These are phyloP conservation scores for Plasmodium ovale DNA, from an alignment of 169 alveolate species.

Conservation along the genomic window DNA sequence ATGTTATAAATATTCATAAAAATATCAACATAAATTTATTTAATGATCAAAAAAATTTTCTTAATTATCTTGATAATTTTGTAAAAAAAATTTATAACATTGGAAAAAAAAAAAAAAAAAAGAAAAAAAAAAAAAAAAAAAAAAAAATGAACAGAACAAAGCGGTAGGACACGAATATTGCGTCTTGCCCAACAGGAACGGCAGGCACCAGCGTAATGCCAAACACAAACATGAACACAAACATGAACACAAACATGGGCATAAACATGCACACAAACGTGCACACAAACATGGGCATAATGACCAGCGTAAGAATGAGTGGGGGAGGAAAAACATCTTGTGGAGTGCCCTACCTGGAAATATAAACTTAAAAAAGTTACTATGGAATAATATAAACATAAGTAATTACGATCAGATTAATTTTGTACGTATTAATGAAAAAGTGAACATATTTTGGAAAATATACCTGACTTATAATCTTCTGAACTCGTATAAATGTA, in stretches of 20 bases:
- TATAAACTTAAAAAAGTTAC: slow-evolving; percentile 33
- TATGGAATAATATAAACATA: slow-evolving; percentile 14
- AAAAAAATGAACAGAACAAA: no score
- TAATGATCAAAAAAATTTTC: neutral
- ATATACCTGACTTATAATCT: slow-evolving; percentile 8
- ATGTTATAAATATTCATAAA: slow-evolving; percentile 3
- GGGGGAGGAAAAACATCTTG: no score
- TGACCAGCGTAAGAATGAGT: no score
- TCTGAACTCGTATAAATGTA: slow-evolving; percentile 5
- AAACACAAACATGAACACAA: no score
- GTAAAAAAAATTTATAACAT: neutral
- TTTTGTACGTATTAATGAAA: slow-evolving; percentile 5
- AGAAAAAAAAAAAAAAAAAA: no score
- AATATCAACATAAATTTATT: no score
- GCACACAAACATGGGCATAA: no score
- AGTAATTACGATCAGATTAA: slow-evolving; percentile 6
- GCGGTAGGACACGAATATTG: no score
- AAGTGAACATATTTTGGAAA: slow-evolving; percentile 21
- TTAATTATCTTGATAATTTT: slow-evolving; percentile 5
- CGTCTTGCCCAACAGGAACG: no score
- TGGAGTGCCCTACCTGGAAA: slow-evolving; percentile 32
- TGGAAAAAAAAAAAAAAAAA: neutral
- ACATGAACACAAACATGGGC: no score
- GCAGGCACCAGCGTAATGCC: no score
- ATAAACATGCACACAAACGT: no score